Conservation (phyloP, 495 filamentous ascomycete genomes). For the Letharia lupina region DNA sequence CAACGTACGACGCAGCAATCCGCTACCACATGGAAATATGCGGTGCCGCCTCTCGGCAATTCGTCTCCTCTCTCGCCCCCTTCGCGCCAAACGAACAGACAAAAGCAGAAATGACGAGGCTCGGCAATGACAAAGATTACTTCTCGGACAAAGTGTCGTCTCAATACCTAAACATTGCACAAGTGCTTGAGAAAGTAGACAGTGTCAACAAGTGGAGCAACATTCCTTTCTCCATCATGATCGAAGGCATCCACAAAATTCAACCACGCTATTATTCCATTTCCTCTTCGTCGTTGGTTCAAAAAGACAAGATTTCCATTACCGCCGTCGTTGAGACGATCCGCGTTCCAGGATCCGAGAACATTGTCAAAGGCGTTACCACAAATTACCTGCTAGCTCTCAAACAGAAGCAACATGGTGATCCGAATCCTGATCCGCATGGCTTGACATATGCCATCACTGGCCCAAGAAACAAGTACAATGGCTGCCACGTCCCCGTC, state of each 20-base stretch:
- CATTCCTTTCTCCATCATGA: conserved; percentile 88
- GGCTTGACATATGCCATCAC: conserved; percentile 82
- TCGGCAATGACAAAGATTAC: conserved; percentile 91
- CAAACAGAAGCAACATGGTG: conserved; percentile 94
- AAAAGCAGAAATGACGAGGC: conserved; percentile 78
- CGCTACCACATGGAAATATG: conserved; percentile 98
- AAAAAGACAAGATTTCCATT: conserved; percentile 88
- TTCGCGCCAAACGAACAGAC: conserved; percentile 80
- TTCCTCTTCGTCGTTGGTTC: conserved; percentile 89
- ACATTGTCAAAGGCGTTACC: conserved; percentile 86
- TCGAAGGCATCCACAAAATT: conserved; percentile 88
- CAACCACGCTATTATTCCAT: conserved; percentile 99
- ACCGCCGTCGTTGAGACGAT: conserved; percentile 90
- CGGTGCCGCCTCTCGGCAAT: conserved; percentile 92
- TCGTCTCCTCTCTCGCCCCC: conserved; percentile 73
- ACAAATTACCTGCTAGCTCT: conserved; percentile 96
- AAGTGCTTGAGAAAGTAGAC: conserved; percentile 69
- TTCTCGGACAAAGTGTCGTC: conserved; percentile 82
- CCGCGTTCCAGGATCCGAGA: conserved; percentile 62
- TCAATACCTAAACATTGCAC: conserved; percentile 82
- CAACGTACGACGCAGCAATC: conserved; percentile 87
- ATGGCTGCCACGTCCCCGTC: conserved; percentile 90
- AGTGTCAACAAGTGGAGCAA: conserved; percentile 63
- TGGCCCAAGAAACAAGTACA: conserved; percentile 92
- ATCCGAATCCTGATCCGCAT: conserved; percentile 74